Evolutionary conservation across 2,329 filamentous ascomycete genomes (phyloP), one percentile per base, ranked within the genome.

Genomic region (Ambrosiella xylebori): DNA sequence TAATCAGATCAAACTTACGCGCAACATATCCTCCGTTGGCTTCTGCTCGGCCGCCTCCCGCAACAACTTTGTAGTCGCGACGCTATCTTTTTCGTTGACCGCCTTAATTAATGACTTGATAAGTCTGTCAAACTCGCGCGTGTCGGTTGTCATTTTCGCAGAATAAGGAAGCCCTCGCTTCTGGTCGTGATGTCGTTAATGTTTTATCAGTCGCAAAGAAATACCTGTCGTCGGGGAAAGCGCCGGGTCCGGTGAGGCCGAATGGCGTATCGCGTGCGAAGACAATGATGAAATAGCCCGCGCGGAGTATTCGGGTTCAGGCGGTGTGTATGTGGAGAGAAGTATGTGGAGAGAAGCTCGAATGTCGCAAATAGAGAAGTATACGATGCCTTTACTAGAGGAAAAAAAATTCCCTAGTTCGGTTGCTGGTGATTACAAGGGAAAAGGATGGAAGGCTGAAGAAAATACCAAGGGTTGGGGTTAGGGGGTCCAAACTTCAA

Each of bases 11-110:
- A 35, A 11, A 74, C 80, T 64, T 74, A 84, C 85, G 66, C 91
- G 83, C 63, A 98, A 76, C 64, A 95, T 79, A 64, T 96, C 88
- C 71, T 98, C 93, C 2, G 87, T 93, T 8, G 90, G 86, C 52
- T 91, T 83, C 62, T 87, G 86, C 65, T 84, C 83, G 72, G 91
- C 87, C 44, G 97, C 76, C 55, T 84, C 80, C 65, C 85, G 82
- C 57, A 98, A 75, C 61, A 97, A 76, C 56, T 78, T 76, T 58
- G 94, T 78, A 61, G 80, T 85, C 45, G 82, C 71, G 35, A n/a
- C 27, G 3, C 89, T 81, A 66, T 95, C 87, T 66, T 86, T 86
- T 59, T 82, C 81, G 52, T 76, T 74, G 49, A 87, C 76, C 27
- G 88, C 87, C 73, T 95, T 95, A 65, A 79, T 80, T 66, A 97